Evolutionary conservation across 495 filamentous ascomycete species (phyloP), one percentile per base, ranked within the genome.

Genomic region (Aspergillus sclerotioniger): DNA sequence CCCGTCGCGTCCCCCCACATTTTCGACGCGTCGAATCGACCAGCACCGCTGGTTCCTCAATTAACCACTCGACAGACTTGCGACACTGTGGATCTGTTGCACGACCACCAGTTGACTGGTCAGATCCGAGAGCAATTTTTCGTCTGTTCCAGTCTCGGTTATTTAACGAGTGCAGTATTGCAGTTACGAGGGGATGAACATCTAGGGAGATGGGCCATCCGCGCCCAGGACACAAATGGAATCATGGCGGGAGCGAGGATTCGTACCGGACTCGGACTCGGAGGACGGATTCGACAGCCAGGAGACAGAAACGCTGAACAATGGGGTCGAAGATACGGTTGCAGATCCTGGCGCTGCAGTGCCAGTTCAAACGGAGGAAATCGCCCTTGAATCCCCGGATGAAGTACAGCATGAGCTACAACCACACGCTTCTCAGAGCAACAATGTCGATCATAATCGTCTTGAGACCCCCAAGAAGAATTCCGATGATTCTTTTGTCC

Each of bases 221-320:
- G 59, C 68, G 65, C 69, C 69, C 44, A 67, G 62, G 54, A 69
- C 65, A 69, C 74, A 76, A 72, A 86, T 84, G 82, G 76, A 82
- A 78, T 78, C 77, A 77, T 87, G 84, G 84, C 77, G 77, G 68
- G 75, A 79, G 70, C 76, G 77, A 70, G 83, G 84, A 53, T 87
- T 78, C 75, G 84, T 87, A 61, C 80, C 81, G 57, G 82, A 85
- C 64, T 86, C 84, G 29, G 84, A 87, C 59, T 79, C 80, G 33
- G 81, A 84, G 50, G 84, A 86, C 39, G 80, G 75, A 46, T 69
- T 76, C 48, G 73, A 77, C 17, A 72, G 67, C 39, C 67, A 73
- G 53, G 64, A 71, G 8, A 16, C 62, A n/a, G 58, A 55, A 50
- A 66, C 63, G 20, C 51, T 45, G 44, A 61, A 31, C 28, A 21